Base-by-base conservation (phyloP, 23 red algal genomes). In the Gracilaria vermiculophylla region DNA sequence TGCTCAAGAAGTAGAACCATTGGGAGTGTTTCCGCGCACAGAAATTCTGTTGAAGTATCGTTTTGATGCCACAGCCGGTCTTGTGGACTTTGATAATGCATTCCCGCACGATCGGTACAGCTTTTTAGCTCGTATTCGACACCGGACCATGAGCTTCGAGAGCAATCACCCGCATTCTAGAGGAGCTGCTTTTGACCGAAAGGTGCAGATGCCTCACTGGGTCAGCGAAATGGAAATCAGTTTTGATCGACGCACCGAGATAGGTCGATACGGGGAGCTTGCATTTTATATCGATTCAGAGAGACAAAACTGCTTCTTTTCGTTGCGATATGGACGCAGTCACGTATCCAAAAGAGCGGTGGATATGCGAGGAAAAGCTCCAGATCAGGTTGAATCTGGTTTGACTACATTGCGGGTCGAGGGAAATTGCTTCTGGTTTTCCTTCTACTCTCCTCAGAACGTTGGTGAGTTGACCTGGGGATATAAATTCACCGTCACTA, bases 201-300 rank as follows among this genome's bases (percentile, higher is more conserved):
- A 82, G 32, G 83, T 88, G 17, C 24, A 48, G 28, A 69, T 88
- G 42, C 83, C 83, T 4, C 24, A 24, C 5, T 88, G 83, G 83
- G 65, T 69, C 0, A 76, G 19, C 20, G 65, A 61, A 55, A 61
- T 73, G 65, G 48, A 73, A 15, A 34, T 88, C 19, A 76, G 24
- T 21, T 88, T 88, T 57, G 83, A 88, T 37, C 1, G 33, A 7
- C 83, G 83, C n/a, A 73, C 62, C 0, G 28, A 53, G 16, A 64
- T 88, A 19, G 83, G 83, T 41, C 83, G 83, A 19, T 88, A 88
- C 50, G 64, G 62, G 29, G 83, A 71, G 33, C 69, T 88, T 24
- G 83, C 44, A 2, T 88, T 88, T 52, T 88, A 44, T 56, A 44
- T 62, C 44, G 81, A 85, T 45, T 37, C 56, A 37, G 23, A 28